These are phyloP conservation scores for Penstemon newberryi DNA, from an alignment of 257 asterid genomes.

Conservation along the genomic window DNA sequence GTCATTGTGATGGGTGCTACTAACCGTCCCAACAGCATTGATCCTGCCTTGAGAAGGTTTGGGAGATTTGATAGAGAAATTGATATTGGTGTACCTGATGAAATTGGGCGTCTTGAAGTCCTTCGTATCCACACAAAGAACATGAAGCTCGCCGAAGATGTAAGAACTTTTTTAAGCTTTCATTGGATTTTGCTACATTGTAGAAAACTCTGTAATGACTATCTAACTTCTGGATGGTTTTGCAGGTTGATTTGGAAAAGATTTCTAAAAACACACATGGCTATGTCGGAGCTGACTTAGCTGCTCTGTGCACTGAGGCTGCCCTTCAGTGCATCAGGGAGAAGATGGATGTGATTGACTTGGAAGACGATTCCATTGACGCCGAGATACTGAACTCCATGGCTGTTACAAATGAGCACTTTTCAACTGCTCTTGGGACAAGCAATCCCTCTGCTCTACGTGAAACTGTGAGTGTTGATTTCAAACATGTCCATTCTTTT, in stretches of 20 bases:
- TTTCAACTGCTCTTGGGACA: constrained; percentile 83
- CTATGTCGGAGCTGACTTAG: constrained; percentile 77
- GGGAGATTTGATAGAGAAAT: constrained; percentile 93
- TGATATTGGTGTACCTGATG: constrained; percentile 94
- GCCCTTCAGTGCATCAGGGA: constrained; percentile 96
- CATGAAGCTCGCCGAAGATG: constrained; percentile 93
- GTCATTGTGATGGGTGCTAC: constrained; percentile 91
- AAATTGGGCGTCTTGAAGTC: constrained; percentile 96
- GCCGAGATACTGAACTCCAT: constrained; percentile 89
- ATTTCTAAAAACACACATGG: constrained; percentile 84
- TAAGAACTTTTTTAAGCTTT: constrained; percentile 17
- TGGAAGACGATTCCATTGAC: constrained; percentile 85
- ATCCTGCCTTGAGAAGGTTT: constrained; percentile 89
- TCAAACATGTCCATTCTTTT: constrained; percentile 6
- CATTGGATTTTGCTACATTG: neutral
- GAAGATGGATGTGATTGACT: constrained; percentile 93
- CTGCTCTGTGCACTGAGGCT: constrained; percentile 48
- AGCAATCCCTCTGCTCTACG: constrained; percentile 97
- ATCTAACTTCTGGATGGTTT: constrained; percentile 10
- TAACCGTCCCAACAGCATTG: constrained; percentile 89
- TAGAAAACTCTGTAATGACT: neutral
- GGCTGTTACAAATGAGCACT: constrained; percentile 93
- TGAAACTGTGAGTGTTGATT: constrained; percentile 62
- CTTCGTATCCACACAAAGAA: constrained; percentile 88
- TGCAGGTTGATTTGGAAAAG: constrained; percentile 87